Evolutionary conservation across 2,329 filamentous ascomycete genomes (phyloP).

Genomic region (Epichloe glyceriae): DNA sequence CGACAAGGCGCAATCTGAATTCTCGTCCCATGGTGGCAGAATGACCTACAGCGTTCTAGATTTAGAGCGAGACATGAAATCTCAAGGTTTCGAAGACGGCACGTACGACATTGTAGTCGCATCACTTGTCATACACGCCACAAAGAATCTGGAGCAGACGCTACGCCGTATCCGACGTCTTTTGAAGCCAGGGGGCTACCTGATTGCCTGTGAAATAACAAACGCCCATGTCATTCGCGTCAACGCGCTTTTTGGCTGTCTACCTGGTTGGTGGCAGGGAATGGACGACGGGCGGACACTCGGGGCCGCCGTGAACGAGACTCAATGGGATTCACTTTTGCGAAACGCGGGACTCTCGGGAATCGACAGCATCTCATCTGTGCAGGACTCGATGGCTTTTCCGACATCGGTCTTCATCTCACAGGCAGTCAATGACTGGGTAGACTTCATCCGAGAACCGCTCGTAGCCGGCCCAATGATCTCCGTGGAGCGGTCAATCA

Average conservation of each 20-base stretch:
- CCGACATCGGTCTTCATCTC: not conserved
- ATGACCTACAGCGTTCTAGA: constrained; percentile 13
- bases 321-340: not conserved
- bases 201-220: constrained; percentile 4
- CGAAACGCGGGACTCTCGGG: constrained; percentile 3
- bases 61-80: constrained; percentile 10
- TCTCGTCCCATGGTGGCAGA: constrained; percentile 10
- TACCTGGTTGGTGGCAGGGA: constrained; percentile 3
- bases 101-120: constrained; percentile 27
- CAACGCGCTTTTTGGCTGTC: constrained; percentile 1
- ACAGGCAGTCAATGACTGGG: constrained; percentile 1
- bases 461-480: not conserved
- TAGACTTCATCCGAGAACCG: not conserved
- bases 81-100: constrained; percentile 18
- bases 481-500: not conserved
- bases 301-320: not conserved
- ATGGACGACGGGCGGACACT: not conserved
- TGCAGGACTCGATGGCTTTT: not conserved
- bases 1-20: constrained; percentile 17
- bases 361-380: not conserved
- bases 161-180: constrained; percentile 7
- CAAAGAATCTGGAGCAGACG: constrained; percentile 12
- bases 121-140: constrained; percentile 25
- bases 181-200: constrained; percentile 6
- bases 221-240: not conserved